A percentile compares a stretch with the other conserved stretches of the same genome.
These are phyloP conservation scores for Colletotrichum eleusines DNA, from an alignment of 2,329 filamentous ascomycete species.

Conservation along the genomic window DNA sequence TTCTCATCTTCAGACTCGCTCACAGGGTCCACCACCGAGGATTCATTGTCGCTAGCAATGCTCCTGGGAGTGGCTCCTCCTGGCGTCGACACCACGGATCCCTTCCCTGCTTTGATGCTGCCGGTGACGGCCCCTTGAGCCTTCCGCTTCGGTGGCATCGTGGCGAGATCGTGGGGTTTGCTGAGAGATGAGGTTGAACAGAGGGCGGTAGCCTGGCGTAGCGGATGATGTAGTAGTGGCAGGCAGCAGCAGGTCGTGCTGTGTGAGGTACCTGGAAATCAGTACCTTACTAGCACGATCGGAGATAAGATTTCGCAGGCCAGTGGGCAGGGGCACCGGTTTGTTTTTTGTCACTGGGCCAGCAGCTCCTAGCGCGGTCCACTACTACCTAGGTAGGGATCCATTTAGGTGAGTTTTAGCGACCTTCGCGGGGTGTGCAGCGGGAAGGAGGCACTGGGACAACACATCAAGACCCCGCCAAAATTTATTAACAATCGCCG, in stretches of 20 bases:
- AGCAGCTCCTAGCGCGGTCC: conserved; percentile 15
- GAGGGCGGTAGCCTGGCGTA: neutral
- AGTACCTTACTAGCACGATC: neutral
- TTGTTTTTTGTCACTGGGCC: conserved; percentile 22
- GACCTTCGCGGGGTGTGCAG: conserved; percentile 29
- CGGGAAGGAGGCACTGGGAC: conserved; percentile 24
- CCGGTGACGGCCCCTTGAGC: conserved; percentile 63
- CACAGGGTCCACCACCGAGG: conserved; percentile 45
- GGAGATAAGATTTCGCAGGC: conserved; percentile 3
- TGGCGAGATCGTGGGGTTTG: conserved; percentile 38
- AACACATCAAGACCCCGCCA: conserved; percentile 37
- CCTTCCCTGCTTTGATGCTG: conserved; percentile 66
- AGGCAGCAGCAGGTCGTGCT: conserved; percentile 1
- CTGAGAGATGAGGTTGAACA: neutral
- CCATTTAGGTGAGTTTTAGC: neutral
- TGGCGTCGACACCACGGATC: conserved; percentile 70
- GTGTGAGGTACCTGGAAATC: neutral
- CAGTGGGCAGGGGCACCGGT: neutral
- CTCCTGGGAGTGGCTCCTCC: conserved; percentile 71
- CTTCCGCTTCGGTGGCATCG: conserved; percentile 80
- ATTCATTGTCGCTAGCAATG: conserved; percentile 66
- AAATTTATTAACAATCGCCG: conserved; percentile 42
- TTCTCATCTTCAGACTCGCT: conserved; percentile 63
- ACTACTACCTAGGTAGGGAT: conserved; percentile 1
- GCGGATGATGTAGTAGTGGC: conserved; percentile 34